Conservation (phyloP, 495 filamentous ascomycete genomes). For the Neurospora sublineolata region DNA sequence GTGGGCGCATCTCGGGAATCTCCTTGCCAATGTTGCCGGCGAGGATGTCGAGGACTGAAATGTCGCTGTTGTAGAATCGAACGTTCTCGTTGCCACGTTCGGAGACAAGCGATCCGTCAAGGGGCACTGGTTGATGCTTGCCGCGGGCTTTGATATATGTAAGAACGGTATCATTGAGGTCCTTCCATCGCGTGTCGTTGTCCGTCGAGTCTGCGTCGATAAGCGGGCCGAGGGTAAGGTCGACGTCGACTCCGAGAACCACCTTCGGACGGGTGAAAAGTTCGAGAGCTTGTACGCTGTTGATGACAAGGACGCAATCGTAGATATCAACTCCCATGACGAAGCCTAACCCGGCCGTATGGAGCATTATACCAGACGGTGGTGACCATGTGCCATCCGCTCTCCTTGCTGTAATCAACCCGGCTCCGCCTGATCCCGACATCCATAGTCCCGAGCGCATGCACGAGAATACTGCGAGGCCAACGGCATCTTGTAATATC, state of each 20-base stretch:
- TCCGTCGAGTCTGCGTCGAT: constrained; percentile 63
- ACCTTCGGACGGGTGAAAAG: constrained; percentile 66
- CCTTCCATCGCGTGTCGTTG: constrained; percentile 54
- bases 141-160: constrained; percentile 84
- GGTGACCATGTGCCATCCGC: constrained; percentile 81
- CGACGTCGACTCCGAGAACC: constrained; percentile 70
- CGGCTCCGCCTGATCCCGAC: constrained; percentile 76
- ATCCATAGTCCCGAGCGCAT: constrained; percentile 90
- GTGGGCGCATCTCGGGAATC: constrained; percentile 49
- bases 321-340: constrained; percentile 85
- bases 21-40: constrained; percentile 64
- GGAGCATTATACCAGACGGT: constrained; percentile 76
- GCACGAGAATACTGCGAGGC: constrained; percentile 81
- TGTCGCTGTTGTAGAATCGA: constrained; percentile 63
- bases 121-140: constrained; percentile 67
- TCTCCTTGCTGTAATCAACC: constrained; percentile 66
- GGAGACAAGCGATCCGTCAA: constrained; percentile 75
- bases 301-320: constrained; percentile 85
- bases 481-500: constrained; percentile 76
- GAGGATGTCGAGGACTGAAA: constrained; percentile 70
- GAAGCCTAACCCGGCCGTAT: constrained; percentile 80
- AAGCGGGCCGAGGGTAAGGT: constrained; percentile 67
- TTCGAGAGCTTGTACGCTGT: constrained; percentile 67
- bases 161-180: constrained; percentile 55
- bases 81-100: constrained; percentile 86